Conservation (phyloP, 306 rosid genomes). For the Vicia sativa region DNA sequence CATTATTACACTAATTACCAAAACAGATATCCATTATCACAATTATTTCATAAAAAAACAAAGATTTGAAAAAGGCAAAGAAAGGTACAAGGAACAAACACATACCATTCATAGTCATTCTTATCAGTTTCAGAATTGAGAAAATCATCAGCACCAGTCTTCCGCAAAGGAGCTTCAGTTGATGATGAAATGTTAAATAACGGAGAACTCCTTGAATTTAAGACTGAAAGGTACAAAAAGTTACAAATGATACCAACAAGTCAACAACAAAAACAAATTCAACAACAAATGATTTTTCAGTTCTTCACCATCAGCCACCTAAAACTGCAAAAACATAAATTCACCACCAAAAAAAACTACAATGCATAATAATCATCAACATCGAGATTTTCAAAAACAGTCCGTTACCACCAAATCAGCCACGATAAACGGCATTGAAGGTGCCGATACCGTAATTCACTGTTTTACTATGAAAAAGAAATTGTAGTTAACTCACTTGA, state of each 20-base stretch:
- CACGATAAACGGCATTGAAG: too few relatives aligned
- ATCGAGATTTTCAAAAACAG: too few relatives aligned
- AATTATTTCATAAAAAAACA: neutral
- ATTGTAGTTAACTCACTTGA: too few relatives aligned
- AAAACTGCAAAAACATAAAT: neutral
- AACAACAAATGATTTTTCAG: neutral
- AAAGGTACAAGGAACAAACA: constrained; percentile 4
- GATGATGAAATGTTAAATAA: constrained; percentile 61
- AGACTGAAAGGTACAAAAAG: constrained; percentile 48
- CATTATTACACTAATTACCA: constrained; percentile 14
- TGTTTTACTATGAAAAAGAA: too few relatives aligned
- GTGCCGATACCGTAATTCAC: too few relatives aligned
- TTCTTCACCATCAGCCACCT: neutral
- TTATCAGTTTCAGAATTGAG: constrained; percentile 81
- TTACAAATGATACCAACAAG: neutral
- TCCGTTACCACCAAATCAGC: too few relatives aligned
- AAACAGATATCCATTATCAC: constrained; percentile 9
- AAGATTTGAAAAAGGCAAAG: constrained; percentile 2
- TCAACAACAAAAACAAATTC: constrained; percentile 2
- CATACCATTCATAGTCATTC: constrained; percentile 94
- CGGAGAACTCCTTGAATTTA: constrained; percentile 57
- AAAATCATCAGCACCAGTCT: constrained; percentile 76
- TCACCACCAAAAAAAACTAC: too few relatives aligned
- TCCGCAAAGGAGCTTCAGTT: constrained; percentile 54
- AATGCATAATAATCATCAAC: neutral